These are phyloP conservation scores for Ganoderma resinaceum DNA, from an alignment of 1,284 basidiomycete genomes.

Conservation along the genomic window DNA sequence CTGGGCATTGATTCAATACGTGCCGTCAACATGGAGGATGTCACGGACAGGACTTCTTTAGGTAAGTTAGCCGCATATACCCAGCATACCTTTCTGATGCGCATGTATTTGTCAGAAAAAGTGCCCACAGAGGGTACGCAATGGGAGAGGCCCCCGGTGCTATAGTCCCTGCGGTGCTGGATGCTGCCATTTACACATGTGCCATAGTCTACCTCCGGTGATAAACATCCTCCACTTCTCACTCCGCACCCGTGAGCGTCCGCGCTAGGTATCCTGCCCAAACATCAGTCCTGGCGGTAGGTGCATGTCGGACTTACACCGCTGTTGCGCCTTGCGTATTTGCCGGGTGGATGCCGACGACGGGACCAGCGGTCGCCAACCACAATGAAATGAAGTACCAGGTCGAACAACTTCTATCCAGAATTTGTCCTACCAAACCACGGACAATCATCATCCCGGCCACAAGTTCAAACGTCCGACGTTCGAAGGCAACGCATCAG, in stretches of 20 bases:
- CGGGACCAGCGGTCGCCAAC: background rate
- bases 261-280: background rate
- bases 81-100: background rate
- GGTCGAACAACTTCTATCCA: background rate
- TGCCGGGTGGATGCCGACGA: too few species aligned
- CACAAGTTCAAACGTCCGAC: background rate
- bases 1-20: slow-evolving; percentile 78
- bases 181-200: background rate
- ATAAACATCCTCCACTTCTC: background rate
- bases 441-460: background rate
- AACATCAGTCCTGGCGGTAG: background rate
- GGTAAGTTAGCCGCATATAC: slow-evolving; percentile 40
- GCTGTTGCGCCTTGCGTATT: background rate
- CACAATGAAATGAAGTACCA: background rate
- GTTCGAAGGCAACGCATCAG: too few species aligned
- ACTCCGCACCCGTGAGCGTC: background rate
- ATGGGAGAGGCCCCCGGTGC: slow-evolving; percentile 34
- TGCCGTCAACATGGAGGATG: slow-evolving; percentile 63
- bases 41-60: slow-evolving; percentile 42
- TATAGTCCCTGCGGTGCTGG: slow-evolving; percentile 9
- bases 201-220: background rate
- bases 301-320: background rate
- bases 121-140: slow-evolving; percentile 40
- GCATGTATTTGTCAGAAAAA: slow-evolving; percentile 34
- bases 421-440: background rate